Evolutionary conservation across 352 stramenopile genomes (phyloP).

Genomic region (Hyaloperonospora brassicae): DNA sequence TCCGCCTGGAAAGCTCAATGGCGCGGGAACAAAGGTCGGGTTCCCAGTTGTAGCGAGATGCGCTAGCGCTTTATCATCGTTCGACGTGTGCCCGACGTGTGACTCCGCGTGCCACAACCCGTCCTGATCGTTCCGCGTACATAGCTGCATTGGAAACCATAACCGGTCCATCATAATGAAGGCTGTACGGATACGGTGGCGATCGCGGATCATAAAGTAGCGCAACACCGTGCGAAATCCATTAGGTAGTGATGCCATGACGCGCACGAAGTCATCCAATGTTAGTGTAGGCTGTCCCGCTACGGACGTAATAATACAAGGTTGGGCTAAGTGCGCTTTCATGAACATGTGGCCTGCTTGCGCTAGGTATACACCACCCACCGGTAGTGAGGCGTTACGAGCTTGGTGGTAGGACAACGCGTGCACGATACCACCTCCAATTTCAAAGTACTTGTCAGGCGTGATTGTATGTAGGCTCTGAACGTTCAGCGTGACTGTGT

Average conservation of each 20-base stretch:
- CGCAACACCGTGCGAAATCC: conserved; percentile 74
- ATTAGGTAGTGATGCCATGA: conserved; percentile 66
- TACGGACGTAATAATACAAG: conserved; percentile 83
- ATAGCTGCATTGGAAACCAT: conserved; percentile 86
- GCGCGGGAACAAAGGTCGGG: conserved; percentile 47
- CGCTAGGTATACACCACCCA: conserved; percentile 76
- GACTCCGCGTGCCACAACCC: conserved; percentile 56
- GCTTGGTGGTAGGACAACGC: conserved; percentile 85
- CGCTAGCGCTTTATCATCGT: conserved; percentile 19
- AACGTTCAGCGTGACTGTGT: conserved; percentile 37
- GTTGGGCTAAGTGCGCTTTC: conserved; percentile 74
- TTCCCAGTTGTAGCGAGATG: conserved; percentile 26
- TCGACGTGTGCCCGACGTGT: conserved; percentile 13
- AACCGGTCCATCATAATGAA: conserved; percentile 86
- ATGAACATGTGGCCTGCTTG: conserved; percentile 89
- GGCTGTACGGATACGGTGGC: conserved; percentile 72
- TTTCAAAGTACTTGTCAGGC: conserved; percentile 73
- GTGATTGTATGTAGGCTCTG: conserved; percentile 83
- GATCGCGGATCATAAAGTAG: conserved; percentile 84
- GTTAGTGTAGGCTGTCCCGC: conserved; percentile 72
- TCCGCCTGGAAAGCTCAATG: conserved; percentile 61
- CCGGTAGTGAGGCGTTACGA: conserved; percentile 67
- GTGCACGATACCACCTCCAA: conserved; percentile 82
- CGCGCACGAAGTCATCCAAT: conserved; percentile 68
- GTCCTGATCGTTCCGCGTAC: conserved; percentile 59